phyloP scores from a whole-genome alignment of 2,329 filamentous ascomycete species.

The Coniochaeta sp. region DNA sequence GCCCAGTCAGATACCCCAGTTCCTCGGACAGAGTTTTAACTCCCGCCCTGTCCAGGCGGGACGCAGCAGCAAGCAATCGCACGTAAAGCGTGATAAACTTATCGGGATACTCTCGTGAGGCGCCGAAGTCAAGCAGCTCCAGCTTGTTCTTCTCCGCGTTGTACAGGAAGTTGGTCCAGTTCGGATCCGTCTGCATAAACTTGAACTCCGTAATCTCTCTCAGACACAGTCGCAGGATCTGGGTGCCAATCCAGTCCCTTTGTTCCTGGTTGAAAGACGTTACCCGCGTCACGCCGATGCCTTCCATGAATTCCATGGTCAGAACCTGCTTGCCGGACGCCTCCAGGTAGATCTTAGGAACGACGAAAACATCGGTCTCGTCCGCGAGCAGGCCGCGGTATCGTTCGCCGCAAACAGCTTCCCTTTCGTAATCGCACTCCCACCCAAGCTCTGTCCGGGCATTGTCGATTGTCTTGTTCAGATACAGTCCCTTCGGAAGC shows the following conservation, averaged over 20 bases:
- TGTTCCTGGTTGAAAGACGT: slow-evolving; percentile 71
- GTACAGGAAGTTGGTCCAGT: slow-evolving; percentile 99
- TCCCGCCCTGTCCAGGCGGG: slow-evolving; percentile 55
- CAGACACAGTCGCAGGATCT: slow-evolving; percentile 85
- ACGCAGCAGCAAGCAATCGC: slow-evolving; percentile 71
- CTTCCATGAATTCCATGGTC: slow-evolving; percentile 88
- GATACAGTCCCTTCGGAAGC: slow-evolving; percentile 83
- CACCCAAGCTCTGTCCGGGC: slow-evolving; percentile 85
- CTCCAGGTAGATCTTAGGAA: slow-evolving; percentile 70
- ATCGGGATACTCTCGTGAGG: slow-evolving; percentile 76
- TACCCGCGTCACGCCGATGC: slow-evolving; percentile 77
- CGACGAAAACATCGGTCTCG: slow-evolving; percentile 66
- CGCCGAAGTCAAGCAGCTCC: slow-evolving; percentile 92
- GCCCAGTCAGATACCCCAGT: slow-evolving; percentile 87
- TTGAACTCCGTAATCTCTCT: slow-evolving; percentile 90
- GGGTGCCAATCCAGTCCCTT: slow-evolving; percentile 91
- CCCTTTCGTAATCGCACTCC: slow-evolving; percentile 93
- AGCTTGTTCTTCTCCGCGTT: slow-evolving; percentile 65
- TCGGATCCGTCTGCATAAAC: slow-evolving; percentile 99
- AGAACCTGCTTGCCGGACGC: slow-evolving; percentile 81
- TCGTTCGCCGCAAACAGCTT: slow-evolving; percentile 71
- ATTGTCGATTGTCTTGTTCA: slow-evolving; percentile 96
- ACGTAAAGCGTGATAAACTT: slow-evolving; percentile 78
- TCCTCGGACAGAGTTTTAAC: slow-evolving; percentile 64
- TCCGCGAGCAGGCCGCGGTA: slow-evolving; percentile 71